These are phyloP conservation scores for Iberis pinnata DNA, from an alignment of 345 rosid genomes.

Conservation along the genomic window DNA sequence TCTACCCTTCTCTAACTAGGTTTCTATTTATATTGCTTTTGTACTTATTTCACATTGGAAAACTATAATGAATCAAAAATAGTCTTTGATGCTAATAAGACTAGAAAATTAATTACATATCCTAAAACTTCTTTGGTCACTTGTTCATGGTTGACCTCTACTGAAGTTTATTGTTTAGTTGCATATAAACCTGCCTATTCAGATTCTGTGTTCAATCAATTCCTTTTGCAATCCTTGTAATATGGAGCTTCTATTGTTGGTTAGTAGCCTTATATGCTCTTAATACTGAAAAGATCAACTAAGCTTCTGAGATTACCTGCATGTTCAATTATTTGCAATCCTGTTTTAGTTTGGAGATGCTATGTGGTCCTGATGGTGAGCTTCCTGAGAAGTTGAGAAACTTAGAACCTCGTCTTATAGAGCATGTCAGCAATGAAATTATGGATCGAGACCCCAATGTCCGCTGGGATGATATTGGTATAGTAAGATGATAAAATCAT, in stretches of 20 bases:
- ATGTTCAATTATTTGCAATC: not conserved
- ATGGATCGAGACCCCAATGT: conserved; percentile 96
- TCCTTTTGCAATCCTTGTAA: no score
- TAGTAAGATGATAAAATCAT: conserved; percentile 16
- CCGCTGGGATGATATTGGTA: conserved; percentile 98
- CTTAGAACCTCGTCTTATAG: conserved; percentile 92
- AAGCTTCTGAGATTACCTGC: not conserved
- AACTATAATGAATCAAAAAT: no score
- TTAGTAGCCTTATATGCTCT: not conserved
- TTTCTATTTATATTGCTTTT: not conserved
- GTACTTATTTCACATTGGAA: conserved; percentile 8
- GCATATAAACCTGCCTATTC: no score
- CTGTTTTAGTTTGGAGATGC: conserved; percentile 68
- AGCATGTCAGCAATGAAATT: conserved; percentile 94
- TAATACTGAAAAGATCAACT: conserved; percentile 4
- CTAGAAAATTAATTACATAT: not conserved
- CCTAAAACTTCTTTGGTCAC: not conserved
- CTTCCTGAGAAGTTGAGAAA: conserved; percentile 92
- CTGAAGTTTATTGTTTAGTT: conserved; percentile 1
- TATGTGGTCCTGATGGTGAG: conserved; percentile 96
- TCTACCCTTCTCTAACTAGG: conserved; percentile 7
- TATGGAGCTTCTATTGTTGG: no score
- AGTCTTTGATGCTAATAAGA: not conserved
- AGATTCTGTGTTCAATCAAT: no score
- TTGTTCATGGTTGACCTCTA: conserved; percentile 10